Conservation (phyloP, 495 filamentous ascomycete species). For the Penicillium steckii region DNA sequence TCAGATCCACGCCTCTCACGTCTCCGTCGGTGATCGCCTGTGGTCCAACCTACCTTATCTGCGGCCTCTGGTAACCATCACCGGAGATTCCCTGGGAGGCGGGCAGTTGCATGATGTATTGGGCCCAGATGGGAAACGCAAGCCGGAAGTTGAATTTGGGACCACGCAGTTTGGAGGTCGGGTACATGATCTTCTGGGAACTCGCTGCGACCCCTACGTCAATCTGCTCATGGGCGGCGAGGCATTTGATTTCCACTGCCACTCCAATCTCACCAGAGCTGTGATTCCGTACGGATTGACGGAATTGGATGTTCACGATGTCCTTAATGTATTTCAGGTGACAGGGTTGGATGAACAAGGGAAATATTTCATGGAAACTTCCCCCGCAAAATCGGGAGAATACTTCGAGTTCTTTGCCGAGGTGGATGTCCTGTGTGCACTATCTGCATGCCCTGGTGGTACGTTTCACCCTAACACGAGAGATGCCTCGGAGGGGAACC, state of each 20-base stretch:
- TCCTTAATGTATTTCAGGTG: constrained; percentile 80
- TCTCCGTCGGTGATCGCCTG: constrained; percentile 65
- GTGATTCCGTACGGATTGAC: constrained; percentile 64
- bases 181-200: constrained; percentile 74
- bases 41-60: constrained; percentile 78
- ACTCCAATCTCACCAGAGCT: constrained; percentile 74
- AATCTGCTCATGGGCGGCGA: constrained; percentile 68
- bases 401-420: constrained; percentile 79
- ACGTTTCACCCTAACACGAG: constrained; percentile 13
- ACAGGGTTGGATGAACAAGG: constrained; percentile 70
- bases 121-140: constrained; percentile 35
- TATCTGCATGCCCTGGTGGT: constrained; percentile 62
- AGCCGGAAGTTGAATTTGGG: constrained; percentile 34
- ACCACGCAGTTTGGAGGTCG: constrained; percentile 50
- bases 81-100: constrained; percentile 63
- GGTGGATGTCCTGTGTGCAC: constrained; percentile 68
- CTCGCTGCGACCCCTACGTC: constrained; percentile 74
- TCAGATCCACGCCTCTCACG: constrained; percentile 73
- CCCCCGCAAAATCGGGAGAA: constrained; percentile 63
- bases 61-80: constrained; percentile 69
- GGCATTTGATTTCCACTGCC: constrained; percentile 76
- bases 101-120: constrained; percentile 51
- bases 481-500: not conserved
- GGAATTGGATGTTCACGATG: constrained; percentile 76
- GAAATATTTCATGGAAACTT: constrained; percentile 75